These are phyloP conservation scores for Talaromyces proteolyticus DNA, from an alignment of 495 filamentous ascomycete species.

Conservation along the genomic window DNA sequence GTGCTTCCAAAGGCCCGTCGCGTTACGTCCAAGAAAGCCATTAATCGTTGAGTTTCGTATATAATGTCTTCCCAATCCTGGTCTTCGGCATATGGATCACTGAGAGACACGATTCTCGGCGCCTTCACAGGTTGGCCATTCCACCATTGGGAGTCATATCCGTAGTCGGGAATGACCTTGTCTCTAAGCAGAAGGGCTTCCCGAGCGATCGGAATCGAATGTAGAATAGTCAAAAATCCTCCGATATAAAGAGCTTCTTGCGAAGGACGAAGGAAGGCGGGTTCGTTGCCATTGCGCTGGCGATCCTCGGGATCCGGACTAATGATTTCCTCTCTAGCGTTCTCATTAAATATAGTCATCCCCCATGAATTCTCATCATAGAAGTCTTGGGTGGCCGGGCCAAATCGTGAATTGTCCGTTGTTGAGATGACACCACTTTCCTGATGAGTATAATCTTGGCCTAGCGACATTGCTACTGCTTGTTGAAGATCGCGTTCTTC, in stretches of 20 bases:
- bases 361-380: constrained; percentile 75
- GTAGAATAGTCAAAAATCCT: constrained; percentile 70
- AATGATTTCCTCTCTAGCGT: constrained; percentile 51
- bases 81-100: constrained; percentile 28
- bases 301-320: constrained; percentile 57
- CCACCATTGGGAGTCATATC: constrained; percentile 77
- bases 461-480: constrained; percentile 50
- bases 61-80: constrained; percentile 43
- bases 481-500: constrained; percentile 53
- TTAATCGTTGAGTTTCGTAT: constrained; percentile 60
- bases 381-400: constrained; percentile 62
- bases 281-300: constrained; percentile 49
- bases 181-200: constrained; percentile 61
- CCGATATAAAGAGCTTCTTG: constrained; percentile 55
- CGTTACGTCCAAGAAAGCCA: constrained; percentile 79
- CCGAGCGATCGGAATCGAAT: constrained; percentile 74
- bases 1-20: constrained; percentile 76
- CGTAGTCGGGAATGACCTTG: constrained; percentile 54
- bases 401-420: constrained; percentile 49
- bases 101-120: constrained; percentile 50
- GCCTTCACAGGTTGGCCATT: constrained; percentile 59
- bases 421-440: constrained; percentile 49
- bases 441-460: constrained; percentile 41
- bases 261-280: constrained; percentile 68
- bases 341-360: constrained; percentile 55